Base-by-base conservation (phyloP, 768 basidiomycete genomes). In the Mycena amicta region DNA sequence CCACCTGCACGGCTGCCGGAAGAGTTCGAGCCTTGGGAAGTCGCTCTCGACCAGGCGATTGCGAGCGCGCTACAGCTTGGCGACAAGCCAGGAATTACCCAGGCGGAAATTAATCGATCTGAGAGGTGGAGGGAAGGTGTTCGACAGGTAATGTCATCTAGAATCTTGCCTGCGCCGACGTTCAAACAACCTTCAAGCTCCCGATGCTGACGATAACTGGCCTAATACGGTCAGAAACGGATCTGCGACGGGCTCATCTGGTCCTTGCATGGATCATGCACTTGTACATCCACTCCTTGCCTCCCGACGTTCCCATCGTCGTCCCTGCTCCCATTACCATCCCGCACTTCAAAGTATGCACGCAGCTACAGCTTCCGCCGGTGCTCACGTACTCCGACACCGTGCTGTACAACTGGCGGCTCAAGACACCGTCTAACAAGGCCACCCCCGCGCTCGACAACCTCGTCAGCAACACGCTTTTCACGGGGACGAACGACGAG, bases 331-430 rank as follows among this genome's bases (percentile, higher is more conserved):
- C 86, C 0, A 73, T 98, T 52, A 80, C 90, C 8, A 71, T 93
- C 4, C 95, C 95, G 1, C 82, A 93, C 30, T 78, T 94, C 20
- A 80, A 84, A 55, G 81, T 93, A 16, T 90, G 84, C 23, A 70
- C 77, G 0, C 75, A 87, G 45, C 84, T 97, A 11, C 86, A 90
- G 54, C 75, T 97, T 1, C 95, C 95, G 0, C 93, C 95, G 0
- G 78, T 96, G 39, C 79, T 94, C 56, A 97, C 94, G 3, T 97
- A 94, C 69, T 88, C 94, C 11, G 94, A 96, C 70, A 89, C 88
- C 27, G 94, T 97, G 6, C 81, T 97, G 26, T 97, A 94, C 74
- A 96, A 96, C 70, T 92, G 89, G 88, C 53, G 68, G 59, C 77
- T 70, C 53, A 72, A 57, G 74, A 78, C 66, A 56, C 78, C 54